Evolutionary conservation across 78 protist genomes (phyloP), one percentile per base, ranked within the genome.

Genomic region (Protostelium mycophagum): DNA sequence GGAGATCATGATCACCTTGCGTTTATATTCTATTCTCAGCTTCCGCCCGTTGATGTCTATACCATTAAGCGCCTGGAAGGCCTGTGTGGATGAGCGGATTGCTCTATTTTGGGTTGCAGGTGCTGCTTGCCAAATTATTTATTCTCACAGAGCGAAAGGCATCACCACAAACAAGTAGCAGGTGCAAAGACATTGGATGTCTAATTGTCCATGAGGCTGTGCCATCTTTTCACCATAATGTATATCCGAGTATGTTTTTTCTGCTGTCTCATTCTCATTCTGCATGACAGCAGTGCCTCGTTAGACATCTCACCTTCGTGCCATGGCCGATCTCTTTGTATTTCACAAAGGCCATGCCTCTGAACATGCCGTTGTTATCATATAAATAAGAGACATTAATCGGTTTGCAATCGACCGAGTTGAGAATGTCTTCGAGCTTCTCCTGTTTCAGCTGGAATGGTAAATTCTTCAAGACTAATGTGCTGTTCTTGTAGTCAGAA

Each of bases 321-420:
- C 73, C 73, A 5, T 51, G 73, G 73, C 73, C 73, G 5, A 51
- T 51, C 16, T 51, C 73, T 16, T 51, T 51, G 73, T 92, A 92
- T 37, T 92, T 92, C 84, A 92, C 94, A 89, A 92, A 92, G 1
- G 94, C 94, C 94, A 92, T 92, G 28, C 94, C 94, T 36, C 94
- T 63, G 88, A 92, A 92, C 0, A 92, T 91, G 35, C 94, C 94
- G 37, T 90, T 89, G 29, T 86, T 89, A 63, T 92, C 94, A 86
- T 89, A 92, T 83, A 90, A 91, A 51, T 90, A 92, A 34, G 89
- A 90, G 0, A 92, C 94, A 28, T 90, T 87, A 38, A 90, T 91
- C 31, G 94, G 94, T 0, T 91, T 91, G 0, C 90, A 87, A 28
- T 92, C 90, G 1, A 92, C 90, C 28, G 63, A 39, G 84, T 92